Conservation (phyloP, 441 rosid genomes). For the Aquilaria agallochum region DNA sequence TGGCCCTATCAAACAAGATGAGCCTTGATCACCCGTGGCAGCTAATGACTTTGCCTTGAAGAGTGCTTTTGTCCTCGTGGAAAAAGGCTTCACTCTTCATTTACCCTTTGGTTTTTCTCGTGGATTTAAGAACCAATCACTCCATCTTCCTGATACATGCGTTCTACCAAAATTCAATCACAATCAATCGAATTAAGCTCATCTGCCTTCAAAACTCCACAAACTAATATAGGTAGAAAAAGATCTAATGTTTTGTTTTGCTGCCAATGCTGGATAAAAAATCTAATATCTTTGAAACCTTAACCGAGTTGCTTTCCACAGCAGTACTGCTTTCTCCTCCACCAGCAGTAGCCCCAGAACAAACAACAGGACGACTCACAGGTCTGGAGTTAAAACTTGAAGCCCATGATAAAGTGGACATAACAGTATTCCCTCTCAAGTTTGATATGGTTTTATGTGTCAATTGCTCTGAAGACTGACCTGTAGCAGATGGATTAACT, state of each 20-base stretch:
- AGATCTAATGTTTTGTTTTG: constrained; percentile 16
- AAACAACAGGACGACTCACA: constrained; percentile 24
- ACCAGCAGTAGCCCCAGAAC: constrained; percentile 15
- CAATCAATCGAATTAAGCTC: too few species aligned
- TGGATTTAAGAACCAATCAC: too few species aligned
- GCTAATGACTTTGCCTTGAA: too few species aligned
- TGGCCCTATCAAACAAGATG: too few species aligned
- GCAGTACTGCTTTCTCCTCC: constrained; percentile 8
- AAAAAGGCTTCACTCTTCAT: too few species aligned
- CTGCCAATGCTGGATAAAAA: constrained; percentile 42
- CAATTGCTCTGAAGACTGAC: constrained; percentile 29
- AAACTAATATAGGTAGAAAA: neutral
- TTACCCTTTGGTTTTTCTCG: too few species aligned
- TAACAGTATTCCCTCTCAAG: constrained; percentile 45
- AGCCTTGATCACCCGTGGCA: too few species aligned
- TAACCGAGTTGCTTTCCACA: constrained; percentile 27
- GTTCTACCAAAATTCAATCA: too few species aligned
- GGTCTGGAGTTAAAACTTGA: constrained; percentile 46
- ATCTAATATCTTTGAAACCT: constrained; percentile 46
- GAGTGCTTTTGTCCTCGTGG: too few species aligned
- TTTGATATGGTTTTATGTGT: constrained; percentile 28
- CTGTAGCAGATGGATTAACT: constrained; percentile 18
- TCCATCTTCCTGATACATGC: too few species aligned
- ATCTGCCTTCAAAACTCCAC: neutral
- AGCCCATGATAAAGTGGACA: constrained; percentile 69